Evolutionary conservation across 2,329 filamentous ascomycete genomes (phyloP).

Genomic region (Aspergillus alliaceus): DNA sequence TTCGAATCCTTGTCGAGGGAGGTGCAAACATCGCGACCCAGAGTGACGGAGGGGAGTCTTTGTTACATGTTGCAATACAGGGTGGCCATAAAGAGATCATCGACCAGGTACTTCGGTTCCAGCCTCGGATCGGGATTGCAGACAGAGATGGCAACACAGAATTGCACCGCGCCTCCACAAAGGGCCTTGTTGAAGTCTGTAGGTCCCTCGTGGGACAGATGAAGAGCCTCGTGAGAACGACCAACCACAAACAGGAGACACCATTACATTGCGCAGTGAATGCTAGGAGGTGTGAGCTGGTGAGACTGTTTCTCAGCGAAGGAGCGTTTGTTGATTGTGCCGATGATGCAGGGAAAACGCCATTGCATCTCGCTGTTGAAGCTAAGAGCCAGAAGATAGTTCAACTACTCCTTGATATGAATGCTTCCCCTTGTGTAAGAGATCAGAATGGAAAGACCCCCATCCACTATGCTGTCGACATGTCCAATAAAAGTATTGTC

Average conservation of each 20-base stretch:
- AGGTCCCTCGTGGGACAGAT: neutral
- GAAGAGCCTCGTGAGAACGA: neutral
- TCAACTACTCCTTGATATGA: neutral
- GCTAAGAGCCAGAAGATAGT: neutral
- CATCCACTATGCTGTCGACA: neutral
- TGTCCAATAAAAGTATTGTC: neutral
- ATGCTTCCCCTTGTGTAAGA: neutral
- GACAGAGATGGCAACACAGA: neutral
- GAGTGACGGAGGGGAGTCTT: neutral
- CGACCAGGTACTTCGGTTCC: neutral
- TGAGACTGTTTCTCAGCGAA: neutral
- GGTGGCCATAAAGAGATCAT: neutral
- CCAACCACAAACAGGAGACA: neutral
- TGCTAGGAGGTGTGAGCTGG: neutral
- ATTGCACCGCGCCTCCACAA: neutral
- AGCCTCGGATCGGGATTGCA: neutral
- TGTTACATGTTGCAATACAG: neutral
- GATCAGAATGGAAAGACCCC: neutral
- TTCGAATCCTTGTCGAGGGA: neutral
- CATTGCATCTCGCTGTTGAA: slow-evolving; percentile 1
- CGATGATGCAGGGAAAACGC: neutral
- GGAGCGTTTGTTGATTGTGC: neutral
- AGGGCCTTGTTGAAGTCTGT: neutral
- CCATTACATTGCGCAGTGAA: neutral
- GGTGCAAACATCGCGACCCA: neutral